Evolutionary conservation across 1,139 yeast genomes (phyloP).

Genomic region (Yamadazyma sp.): DNA sequence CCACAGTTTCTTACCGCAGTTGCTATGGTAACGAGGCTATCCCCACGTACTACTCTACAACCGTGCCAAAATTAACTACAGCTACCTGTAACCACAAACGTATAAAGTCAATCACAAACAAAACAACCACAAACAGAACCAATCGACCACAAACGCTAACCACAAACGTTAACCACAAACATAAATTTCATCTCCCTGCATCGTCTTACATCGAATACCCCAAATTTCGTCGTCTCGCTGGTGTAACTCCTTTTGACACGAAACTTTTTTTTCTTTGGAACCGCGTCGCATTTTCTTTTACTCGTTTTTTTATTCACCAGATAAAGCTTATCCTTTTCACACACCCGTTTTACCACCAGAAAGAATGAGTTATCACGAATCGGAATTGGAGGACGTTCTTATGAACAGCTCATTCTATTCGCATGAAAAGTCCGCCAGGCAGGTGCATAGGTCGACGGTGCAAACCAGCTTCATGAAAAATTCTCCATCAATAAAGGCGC

Average conservation of each 20-base stretch:
- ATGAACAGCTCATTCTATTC: constrained; percentile 19
- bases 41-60: too few relatives aligned
- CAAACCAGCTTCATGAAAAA: constrained; percentile 49
- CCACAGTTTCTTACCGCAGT: too few relatives aligned
- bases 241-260: constrained; percentile 1
- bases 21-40: too few relatives aligned
- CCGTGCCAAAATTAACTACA: too few relatives aligned
- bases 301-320: neutral
- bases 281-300: constrained; percentile 1
- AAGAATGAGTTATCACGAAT: constrained; percentile 7
- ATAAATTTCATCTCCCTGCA: neutral
- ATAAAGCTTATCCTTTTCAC: neutral
- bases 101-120: too few relatives aligned
- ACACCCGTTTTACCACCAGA: neutral
- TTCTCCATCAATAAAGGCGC: constrained; percentile 56
- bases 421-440: constrained; percentile 10
- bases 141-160: neutral
- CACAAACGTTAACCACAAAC: neutral
- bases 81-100: too few relatives aligned
- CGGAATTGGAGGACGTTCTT: constrained; percentile 15
- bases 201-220: too few relatives aligned
- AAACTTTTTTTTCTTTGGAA: neutral
- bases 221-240: neutral
- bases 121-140: too few relatives aligned
- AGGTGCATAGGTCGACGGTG: constrained; percentile 7